phyloP scores from a whole-genome alignment of 2,329 filamentous ascomycete species.

The Cladosporium halotolerans region DNA sequence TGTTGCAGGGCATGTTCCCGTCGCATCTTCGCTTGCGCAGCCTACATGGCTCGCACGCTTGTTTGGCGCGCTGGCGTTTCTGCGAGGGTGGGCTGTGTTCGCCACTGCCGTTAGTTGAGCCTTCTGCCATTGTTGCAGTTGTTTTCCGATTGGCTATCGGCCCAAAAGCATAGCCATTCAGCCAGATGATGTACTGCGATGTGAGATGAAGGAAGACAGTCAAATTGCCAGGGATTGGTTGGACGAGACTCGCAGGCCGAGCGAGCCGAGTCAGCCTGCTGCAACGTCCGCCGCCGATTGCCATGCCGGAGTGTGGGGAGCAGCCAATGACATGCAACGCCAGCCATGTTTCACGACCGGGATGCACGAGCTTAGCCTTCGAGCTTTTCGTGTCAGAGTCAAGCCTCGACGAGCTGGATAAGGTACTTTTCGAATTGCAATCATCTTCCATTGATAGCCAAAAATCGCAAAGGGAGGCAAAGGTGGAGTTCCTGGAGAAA shows the following conservation, averaged over 20 bases:
- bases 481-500: too few relatives aligned
- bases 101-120: constrained; percentile 4
- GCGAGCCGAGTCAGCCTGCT: neutral
- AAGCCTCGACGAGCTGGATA: too few relatives aligned
- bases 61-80: constrained; percentile 30
- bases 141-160: neutral
- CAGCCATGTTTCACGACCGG: too few relatives aligned
- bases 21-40: constrained; percentile 54
- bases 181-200: neutral
- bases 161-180: constrained; percentile 1
- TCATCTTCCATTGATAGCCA: too few relatives aligned
- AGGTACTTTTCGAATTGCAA: too few relatives aligned
- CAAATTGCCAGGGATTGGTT: constrained; percentile 3
- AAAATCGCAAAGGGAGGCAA: too few relatives aligned
- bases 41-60: constrained; percentile 43
- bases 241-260: neutral
- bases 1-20: constrained; percentile 47
- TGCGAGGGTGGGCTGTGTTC: constrained; percentile 15
- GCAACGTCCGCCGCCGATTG: neutral
- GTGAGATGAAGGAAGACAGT: neutral
- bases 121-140: constrained; percentile 2
- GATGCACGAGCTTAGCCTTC: too few relatives aligned
- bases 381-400: too few relatives aligned
- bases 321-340: neutral
- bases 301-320: neutral